Evolutionary conservation across 805 yeast genomes (phyloP).

Genomic region (Candida railenensis): DNA sequence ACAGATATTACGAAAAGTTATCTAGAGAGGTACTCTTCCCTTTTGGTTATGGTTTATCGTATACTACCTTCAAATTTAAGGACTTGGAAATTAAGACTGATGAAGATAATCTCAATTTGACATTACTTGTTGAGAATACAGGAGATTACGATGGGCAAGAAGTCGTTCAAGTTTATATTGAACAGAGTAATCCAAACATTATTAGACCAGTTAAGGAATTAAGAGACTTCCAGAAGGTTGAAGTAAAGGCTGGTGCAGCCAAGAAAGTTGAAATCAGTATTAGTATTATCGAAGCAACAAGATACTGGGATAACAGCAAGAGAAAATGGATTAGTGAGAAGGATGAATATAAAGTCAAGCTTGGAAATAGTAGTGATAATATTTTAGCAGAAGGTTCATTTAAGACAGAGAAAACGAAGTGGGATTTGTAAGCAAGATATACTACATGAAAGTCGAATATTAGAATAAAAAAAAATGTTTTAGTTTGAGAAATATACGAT

Average conservation of each 20-base stretch:
- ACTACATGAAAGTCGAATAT: no score
- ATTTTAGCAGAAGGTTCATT: constrained; percentile 18
- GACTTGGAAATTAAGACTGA: constrained; percentile 31
- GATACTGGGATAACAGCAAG: constrained; percentile 51
- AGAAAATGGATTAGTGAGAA: constrained; percentile 51
- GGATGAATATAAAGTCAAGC: constrained; percentile 49
- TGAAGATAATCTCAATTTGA: constrained; percentile 26
- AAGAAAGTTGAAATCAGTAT: constrained; percentile 35
- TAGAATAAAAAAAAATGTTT: background rate
- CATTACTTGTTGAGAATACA: constrained; percentile 46
- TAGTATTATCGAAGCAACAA: constrained; percentile 49
- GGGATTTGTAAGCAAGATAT: background rate
- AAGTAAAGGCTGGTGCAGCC: constrained; percentile 44
- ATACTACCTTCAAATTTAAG: constrained; percentile 47
- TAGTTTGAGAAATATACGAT: background rate
- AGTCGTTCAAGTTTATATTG: constrained; percentile 54
- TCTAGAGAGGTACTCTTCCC: constrained; percentile 52
- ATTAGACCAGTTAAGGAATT: constrained; percentile 60
- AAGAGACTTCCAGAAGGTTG: constrained; percentile 55
- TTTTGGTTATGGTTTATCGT: constrained; percentile 64
- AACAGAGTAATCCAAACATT: constrained; percentile 33
- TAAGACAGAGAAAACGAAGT: constrained; percentile 9
- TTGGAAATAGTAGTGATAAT: constrained; percentile 41
- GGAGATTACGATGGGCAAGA: constrained; percentile 53
- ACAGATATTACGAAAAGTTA: constrained; percentile 56